phyloP scores from a whole-genome alignment of 257 asterid genomes.

The Rhazya stricta region DNA sequence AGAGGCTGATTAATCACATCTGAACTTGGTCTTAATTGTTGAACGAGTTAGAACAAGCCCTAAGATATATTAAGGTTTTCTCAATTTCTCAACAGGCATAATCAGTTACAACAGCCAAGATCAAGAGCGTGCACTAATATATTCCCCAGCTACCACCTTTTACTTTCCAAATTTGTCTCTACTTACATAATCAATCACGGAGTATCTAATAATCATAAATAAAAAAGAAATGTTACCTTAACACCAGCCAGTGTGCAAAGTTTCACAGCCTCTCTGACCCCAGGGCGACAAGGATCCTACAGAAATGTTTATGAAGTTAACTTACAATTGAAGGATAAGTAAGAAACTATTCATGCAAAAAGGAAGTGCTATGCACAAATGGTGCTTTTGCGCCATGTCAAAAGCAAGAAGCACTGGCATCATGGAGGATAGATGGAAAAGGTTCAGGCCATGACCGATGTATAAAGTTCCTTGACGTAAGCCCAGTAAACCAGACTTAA shows the following conservation, averaged over 20 bases:
- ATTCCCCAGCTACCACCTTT: neutral
- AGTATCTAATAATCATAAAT: neutral
- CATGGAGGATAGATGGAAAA: neutral
- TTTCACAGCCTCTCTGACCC: conserved; percentile 86
- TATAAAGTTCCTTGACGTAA: neutral
- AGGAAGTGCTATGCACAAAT: neutral
- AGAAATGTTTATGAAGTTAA: conserved; percentile 10
- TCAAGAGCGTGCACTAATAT: neutral
- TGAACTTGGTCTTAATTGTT: neutral
- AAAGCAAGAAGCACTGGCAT: neutral
- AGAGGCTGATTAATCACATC: neutral
- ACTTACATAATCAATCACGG: neutral
- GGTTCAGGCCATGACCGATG: neutral
- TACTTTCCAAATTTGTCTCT: neutral
- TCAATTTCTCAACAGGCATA: neutral
- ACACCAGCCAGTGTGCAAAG: conserved; percentile 86
- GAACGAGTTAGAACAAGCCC: neutral
- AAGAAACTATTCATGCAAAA: neutral
- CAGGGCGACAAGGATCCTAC: conserved; percentile 99
- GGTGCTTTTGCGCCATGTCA: neutral
- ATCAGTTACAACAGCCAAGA: neutral
- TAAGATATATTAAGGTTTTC: neutral
- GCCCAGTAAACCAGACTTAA: neutral
- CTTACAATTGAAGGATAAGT: neutral
- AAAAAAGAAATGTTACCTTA: conserved; percentile 45